Conservation (phyloP, 331 rosid genomes). For the Acacia concinna region DNA sequence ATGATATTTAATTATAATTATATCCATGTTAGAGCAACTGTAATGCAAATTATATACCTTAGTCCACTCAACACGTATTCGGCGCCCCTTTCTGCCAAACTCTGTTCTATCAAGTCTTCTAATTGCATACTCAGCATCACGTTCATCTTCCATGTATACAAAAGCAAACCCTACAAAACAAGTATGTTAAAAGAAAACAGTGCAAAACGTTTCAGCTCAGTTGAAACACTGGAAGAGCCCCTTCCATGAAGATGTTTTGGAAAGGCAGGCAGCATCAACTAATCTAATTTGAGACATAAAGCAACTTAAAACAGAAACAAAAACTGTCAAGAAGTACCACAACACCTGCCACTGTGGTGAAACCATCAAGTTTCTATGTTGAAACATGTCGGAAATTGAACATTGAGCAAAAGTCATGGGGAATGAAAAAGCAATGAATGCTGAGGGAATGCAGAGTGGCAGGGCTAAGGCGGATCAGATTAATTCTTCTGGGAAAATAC, state of each 20-base stretch:
- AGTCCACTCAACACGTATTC: conserved; percentile 84
- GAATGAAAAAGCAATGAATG: conserved; percentile 87
- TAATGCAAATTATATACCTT: conserved; percentile 45
- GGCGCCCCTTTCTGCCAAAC: conserved; percentile 85
- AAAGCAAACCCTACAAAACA: conserved; percentile 72
- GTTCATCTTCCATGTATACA: conserved; percentile 83
- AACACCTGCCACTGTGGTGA: conserved; percentile 83
- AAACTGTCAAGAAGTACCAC: conserved; percentile 64
- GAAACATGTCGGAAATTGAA: conserved; percentile 89
- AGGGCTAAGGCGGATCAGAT: conserved; percentile 73
- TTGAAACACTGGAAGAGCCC: conserved; percentile 17
- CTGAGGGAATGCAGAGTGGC: conserved; percentile 79
- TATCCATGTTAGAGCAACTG: not conserved
- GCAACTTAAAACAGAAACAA: conserved; percentile 31
- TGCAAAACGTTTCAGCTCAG: conserved; percentile 2
- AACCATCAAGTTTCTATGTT: conserved; percentile 74
- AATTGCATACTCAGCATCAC: conserved; percentile 86
- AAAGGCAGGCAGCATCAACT: conserved; percentile 33
- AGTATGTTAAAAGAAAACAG: conserved; percentile 38
- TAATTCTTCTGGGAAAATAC: conserved; percentile 76
- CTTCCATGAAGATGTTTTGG: conserved; percentile 18
- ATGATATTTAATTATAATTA: not conserved
- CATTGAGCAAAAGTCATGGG: conserved; percentile 84
- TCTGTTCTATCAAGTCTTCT: conserved; percentile 84
- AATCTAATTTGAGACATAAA: conserved; percentile 30